Percentiles rank a stretch among this genome's conserved stretches.
phyloP scores from a whole-genome alignment of 1,284 basidiomycete species.

The Bondarzewia mesenterica region DNA sequence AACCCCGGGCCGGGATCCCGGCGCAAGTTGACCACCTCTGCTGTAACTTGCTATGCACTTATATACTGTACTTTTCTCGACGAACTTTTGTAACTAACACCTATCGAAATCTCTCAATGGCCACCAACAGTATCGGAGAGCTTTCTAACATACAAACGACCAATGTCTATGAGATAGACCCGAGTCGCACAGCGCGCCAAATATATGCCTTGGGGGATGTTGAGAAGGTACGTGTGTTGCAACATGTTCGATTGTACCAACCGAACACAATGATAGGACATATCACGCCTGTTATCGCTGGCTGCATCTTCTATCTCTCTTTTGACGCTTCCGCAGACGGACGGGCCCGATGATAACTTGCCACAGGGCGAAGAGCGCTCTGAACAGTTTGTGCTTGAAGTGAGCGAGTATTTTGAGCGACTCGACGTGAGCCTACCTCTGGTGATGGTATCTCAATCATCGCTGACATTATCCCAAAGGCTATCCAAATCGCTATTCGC shows the following conservation, averaged over 20 bases:
- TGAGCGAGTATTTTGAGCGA: constrained; percentile 75
- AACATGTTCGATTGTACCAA: constrained; percentile 31
- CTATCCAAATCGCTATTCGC: constrained; percentile 66
- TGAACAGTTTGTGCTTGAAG: constrained; percentile 76
- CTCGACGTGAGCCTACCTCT: constrained; percentile 50
- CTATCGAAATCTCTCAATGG: neutral
- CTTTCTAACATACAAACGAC: neutral
- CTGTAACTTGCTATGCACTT: no score
- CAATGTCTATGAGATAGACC: constrained; percentile 27
- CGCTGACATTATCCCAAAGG: constrained; percentile 27
- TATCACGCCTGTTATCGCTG: constrained; percentile 10
- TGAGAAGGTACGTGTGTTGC: constrained; percentile 49
- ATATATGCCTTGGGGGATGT: constrained; percentile 76
- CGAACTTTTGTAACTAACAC: neutral
- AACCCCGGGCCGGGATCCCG: no score
- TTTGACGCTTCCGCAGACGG: constrained; percentile 71
- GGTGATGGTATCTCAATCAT: constrained; percentile 4
- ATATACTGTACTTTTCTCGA: neutral
- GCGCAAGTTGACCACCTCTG: no score
- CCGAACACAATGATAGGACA: constrained; percentile 4
- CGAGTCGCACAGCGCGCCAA: constrained; percentile 70
- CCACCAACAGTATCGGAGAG: neutral
- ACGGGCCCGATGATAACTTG: constrained; percentile 51
- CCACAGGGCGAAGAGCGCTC: constrained; percentile 76
- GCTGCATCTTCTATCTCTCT: constrained; percentile 42